These are phyloP conservation scores for Aspergillus quadrilineatus DNA, from an alignment of 2,329 filamentous ascomycete species.

Conservation along the genomic window DNA sequence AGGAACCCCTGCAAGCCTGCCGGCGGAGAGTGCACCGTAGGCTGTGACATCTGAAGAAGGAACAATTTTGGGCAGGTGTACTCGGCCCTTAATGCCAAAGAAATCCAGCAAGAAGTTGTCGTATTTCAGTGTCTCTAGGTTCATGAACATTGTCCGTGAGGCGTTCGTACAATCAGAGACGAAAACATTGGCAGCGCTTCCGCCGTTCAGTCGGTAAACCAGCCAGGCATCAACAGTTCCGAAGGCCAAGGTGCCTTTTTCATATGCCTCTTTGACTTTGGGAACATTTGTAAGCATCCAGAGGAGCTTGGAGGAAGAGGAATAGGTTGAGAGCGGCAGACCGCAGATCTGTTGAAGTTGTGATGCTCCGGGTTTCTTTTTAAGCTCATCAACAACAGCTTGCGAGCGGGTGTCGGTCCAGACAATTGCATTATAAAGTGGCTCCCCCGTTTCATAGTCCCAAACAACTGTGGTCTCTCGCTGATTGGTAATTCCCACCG, in stretches of 20 bases:
- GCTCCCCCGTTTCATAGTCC: conserved; percentile 75
- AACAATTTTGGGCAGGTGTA: conserved; percentile 75
- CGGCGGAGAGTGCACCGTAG: conserved; percentile 66
- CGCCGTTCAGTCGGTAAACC: conserved; percentile 75
- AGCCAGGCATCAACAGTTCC: conserved; percentile 89
- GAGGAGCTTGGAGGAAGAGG: conserved; percentile 77
- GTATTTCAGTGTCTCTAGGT: conserved; percentile 74
- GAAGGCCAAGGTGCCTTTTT: conserved; percentile 72
- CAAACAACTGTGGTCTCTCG: conserved; percentile 85
- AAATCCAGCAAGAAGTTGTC: conserved; percentile 74
- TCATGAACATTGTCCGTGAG: conserved; percentile 91
- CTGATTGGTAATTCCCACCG: conserved; percentile 85
- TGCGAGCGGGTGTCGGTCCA: conserved; percentile 86
- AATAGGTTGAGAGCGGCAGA: conserved; percentile 82
- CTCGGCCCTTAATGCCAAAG: conserved; percentile 72
- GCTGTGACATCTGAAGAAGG: conserved; percentile 71
- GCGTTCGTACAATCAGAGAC: conserved; percentile 87
- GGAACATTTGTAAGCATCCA: conserved; percentile 77
- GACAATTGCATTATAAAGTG: conserved; percentile 79
- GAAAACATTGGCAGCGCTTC: conserved; percentile 64
- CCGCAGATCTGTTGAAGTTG: conserved; percentile 69
- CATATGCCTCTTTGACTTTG: conserved; percentile 69
- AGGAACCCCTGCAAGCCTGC: conserved; percentile 63
- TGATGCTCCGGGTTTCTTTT: conserved; percentile 63
- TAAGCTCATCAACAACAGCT: conserved; percentile 72